These are phyloP conservation scores for Emmonsia crescens DNA, from an alignment of 2,329 filamentous ascomycete species.

Conservation along the genomic window DNA sequence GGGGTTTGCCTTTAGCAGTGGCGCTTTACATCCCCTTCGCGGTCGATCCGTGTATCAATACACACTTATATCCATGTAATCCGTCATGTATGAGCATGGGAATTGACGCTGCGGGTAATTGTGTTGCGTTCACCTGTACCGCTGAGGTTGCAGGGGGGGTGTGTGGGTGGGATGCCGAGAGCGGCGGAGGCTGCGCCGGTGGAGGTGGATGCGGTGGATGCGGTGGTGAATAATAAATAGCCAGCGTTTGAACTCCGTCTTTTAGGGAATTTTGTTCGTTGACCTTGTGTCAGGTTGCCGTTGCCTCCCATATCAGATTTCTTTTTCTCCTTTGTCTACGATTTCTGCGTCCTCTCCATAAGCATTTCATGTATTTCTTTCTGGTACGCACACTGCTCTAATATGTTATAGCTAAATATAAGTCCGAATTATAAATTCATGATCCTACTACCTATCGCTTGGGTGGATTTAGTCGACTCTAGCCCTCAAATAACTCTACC, in stretches of 20 bases:
- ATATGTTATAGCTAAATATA: too few relatives aligned
- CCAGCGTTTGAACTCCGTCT: background rate
- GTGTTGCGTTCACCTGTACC: constrained; percentile 34
- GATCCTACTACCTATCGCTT: background rate
- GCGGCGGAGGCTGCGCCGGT: constrained; percentile 19
- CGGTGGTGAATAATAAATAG: constrained; percentile 21
- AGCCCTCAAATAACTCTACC: background rate
- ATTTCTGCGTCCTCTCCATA: background rate
- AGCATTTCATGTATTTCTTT: background rate
- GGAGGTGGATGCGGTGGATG: constrained; percentile 31
- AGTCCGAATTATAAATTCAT: background rate
- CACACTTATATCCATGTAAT: constrained; percentile 33
- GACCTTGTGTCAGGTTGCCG: background rate
- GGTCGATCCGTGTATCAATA: constrained; percentile 33
- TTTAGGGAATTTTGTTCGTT: background rate
- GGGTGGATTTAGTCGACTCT: background rate
- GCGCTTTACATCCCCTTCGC: constrained; percentile 40
- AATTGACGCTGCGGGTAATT: constrained; percentile 35
- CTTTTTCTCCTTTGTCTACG: background rate
- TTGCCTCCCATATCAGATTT: too few relatives aligned
- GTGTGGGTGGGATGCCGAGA: constrained; percentile 23
- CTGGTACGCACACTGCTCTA: background rate
- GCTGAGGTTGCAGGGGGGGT: constrained; percentile 35
- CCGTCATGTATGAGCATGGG: constrained; percentile 36
- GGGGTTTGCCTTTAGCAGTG: constrained; percentile 36